Conservation (phyloP, 148 eudicot genomes). For the Camellia sinensis region DNA sequence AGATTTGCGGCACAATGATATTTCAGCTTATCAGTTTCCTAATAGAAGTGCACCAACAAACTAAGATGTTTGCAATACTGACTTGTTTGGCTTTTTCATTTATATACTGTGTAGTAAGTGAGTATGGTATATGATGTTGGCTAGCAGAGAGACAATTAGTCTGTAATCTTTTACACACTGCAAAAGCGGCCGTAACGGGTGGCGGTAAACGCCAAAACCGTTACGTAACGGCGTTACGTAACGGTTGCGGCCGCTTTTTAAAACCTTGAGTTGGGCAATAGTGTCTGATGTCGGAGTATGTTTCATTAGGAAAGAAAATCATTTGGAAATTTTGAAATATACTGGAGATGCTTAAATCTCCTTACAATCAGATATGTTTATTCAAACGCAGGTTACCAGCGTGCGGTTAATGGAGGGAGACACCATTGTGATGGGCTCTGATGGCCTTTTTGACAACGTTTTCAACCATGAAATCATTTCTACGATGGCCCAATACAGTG, state of each 20-base stretch:
- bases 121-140: background rate
- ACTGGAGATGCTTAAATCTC: background rate
- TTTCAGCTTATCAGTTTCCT: background rate
- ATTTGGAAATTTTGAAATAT: background rate
- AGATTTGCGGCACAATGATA: background rate
- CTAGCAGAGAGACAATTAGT: background rate
- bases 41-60: background rate
- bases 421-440: conserved; percentile 81
- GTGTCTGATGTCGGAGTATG: background rate
- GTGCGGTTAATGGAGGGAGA: conserved; percentile 70
- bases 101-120: too few species aligned
- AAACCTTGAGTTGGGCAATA: background rate
- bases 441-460: conserved; percentile 93
- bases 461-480: conserved; percentile 64
- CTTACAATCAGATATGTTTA: background rate
- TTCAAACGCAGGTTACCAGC: conserved; percentile 54
- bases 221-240: too few species aligned
- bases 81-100: background rate
- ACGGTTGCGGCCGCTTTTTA: too few species aligned
- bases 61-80: conserved; percentile 1
- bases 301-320: background rate
- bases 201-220: too few species aligned
- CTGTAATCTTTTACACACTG: background rate
- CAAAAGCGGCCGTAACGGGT: too few species aligned
- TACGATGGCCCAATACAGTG: conserved; percentile 38